A percentile compares a stretch with the other conserved stretches of the same genome.
phyloP scores from a whole-genome alignment of 345 rosid species.

The Theobroma cacao region DNA sequence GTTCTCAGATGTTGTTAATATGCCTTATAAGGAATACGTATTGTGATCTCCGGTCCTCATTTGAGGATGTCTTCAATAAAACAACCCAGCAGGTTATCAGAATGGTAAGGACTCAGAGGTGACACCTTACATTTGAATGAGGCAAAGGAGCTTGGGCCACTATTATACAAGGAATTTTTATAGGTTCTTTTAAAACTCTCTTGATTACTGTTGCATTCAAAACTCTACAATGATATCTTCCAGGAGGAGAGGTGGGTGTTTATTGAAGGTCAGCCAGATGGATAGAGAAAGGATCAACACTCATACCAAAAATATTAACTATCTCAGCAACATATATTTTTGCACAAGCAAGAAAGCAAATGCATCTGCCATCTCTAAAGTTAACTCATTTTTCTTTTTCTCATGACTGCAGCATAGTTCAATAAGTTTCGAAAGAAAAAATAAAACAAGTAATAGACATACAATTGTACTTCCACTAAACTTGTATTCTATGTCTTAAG shows the following conservation, averaged over 20 bases:
- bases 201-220: background rate
- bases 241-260: background rate
- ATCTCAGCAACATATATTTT: background rate
- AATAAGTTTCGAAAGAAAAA: background rate
- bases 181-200: background rate
- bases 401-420: background rate
- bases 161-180: background rate
- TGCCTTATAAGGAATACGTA: background rate
- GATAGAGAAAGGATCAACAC: background rate
- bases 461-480: background rate
- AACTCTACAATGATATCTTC: background rate
- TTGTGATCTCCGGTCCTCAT: background rate
- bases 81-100: background rate
- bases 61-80: background rate
- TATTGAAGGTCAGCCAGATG: background rate
- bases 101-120: background rate
- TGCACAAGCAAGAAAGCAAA: background rate
- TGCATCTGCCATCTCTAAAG: background rate
- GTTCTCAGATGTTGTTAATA: background rate
- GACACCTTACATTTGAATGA: background rate
- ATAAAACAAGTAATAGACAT: background rate
- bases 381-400: background rate
- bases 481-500: background rate
- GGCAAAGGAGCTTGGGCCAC: background rate
- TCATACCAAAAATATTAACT: background rate